phyloP scores from a whole-genome alignment of 176 grass and related monocot genomes.

The Aegilops speltoides region DNA sequence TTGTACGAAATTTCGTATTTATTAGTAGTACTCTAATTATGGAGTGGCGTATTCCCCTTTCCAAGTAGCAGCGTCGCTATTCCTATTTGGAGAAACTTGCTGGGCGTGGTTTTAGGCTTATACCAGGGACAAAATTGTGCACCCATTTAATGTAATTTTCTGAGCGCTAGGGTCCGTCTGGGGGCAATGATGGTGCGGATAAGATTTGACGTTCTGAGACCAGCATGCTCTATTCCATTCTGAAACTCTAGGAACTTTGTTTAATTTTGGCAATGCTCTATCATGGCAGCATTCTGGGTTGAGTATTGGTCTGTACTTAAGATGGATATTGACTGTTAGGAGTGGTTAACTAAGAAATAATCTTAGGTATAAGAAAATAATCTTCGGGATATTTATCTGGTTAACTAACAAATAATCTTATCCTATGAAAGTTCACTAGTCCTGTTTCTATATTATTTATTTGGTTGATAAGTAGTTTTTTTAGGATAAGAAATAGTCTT shows the following conservation, averaged over 20 bases:
- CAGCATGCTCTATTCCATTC: background rate
- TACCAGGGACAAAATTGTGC: background rate
- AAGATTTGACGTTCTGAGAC: background rate
- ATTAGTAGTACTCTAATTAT: background rate
- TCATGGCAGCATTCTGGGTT: background rate
- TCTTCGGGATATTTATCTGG: too few species aligned
- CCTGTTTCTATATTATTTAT: background rate
- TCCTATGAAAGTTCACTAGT: background rate
- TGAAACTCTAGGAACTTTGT: background rate
- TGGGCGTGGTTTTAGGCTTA: background rate
- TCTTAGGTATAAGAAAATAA: too few species aligned
- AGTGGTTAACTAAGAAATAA: too few species aligned
- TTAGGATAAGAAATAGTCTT: background rate
- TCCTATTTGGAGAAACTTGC: background rate
- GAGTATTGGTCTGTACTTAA: background rate
- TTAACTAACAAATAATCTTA: background rate
- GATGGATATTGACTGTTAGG: background rate
- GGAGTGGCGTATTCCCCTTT: background rate
- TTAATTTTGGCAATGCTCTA: background rate
- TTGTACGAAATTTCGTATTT: background rate
- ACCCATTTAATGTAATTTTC: background rate
- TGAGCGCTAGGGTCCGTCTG: background rate
- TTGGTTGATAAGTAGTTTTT: background rate
- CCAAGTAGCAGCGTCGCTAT: background rate
- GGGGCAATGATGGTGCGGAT: background rate